A percentile compares a stretch with the other conserved stretches of the same genome.
Conservation (phyloP, 805 yeast species). For the Candida sakaeoensis region DNA sequence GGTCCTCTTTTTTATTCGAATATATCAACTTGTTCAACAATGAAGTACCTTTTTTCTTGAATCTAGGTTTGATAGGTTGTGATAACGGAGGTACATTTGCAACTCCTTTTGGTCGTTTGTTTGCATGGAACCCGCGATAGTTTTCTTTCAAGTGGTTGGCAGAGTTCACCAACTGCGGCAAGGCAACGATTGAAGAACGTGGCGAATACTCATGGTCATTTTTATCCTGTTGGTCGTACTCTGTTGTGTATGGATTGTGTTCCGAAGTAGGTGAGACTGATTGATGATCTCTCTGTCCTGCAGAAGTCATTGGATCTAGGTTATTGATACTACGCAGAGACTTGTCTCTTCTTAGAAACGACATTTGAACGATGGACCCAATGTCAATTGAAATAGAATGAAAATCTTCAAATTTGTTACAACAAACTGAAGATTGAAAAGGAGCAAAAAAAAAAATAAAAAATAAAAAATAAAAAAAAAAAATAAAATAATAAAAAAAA, state of each 20-base stretch:
- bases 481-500: no score
- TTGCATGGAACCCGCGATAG: slow-evolving; percentile 41
- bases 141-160: slow-evolving; percentile 15
- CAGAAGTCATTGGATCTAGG: slow-evolving; percentile 5
- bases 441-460: background rate
- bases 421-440: background rate
- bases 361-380: no score
- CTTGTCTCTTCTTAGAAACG: slow-evolving; percentile 17
- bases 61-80: slow-evolving; percentile 48
- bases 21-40: slow-evolving; percentile 39
- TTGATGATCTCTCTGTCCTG: slow-evolving; percentile 7
- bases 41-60: slow-evolving; percentile 34
- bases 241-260: slow-evolving; percentile 1
- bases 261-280: slow-evolving; percentile 5
- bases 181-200: slow-evolving; percentile 20
- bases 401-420: background rate
- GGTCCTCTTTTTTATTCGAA: slow-evolving; percentile 28
- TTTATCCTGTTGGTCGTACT: background rate
- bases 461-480: background rate
- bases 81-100: slow-evolving; percentile 43
- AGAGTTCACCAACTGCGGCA: slow-evolving; percentile 9
- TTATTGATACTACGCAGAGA: slow-evolving; percentile 10
- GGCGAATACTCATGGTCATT: slow-evolving; percentile 12
- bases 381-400: no score
- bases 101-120: slow-evolving; percentile 22